Evolutionary conservation across 1,284 basidiomycete genomes (phyloP).

Genomic region (Mycena sp.): DNA sequence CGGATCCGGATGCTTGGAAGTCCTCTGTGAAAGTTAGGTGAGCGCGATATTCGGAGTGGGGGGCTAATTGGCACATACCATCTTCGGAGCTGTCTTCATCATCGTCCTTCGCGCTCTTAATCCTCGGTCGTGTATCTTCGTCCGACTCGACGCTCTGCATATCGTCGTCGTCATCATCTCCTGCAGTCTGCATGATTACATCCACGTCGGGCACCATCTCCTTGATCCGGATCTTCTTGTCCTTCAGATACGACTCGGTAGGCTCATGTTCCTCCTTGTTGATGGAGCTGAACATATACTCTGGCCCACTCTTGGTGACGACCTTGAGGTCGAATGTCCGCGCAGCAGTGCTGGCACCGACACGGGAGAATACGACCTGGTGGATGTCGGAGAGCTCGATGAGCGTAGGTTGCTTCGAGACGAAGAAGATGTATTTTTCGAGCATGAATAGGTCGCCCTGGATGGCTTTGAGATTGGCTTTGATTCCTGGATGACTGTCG

Average conservation of each 20-base stretch:
- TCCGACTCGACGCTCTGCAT: conserved; percentile 85
- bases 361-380: conserved; percentile 93
- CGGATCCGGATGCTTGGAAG: conserved; percentile 87
- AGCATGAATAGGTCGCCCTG: conserved; percentile 98
- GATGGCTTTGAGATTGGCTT: conserved; percentile 97
- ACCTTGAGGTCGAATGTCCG: conserved; percentile 97
- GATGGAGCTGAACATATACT: conserved; percentile 92
- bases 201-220: conserved; percentile 94
- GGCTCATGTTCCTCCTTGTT: conserved; percentile 96
- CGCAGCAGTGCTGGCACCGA: conserved; percentile 90
- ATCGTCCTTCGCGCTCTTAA: conserved; percentile 62
- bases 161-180: conserved; percentile 83
- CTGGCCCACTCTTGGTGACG: conserved; percentile 82
- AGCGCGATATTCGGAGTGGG: conserved; percentile 2
- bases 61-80: conserved; percentile 46
- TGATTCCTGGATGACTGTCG: conserved; percentile 84
- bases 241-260: conserved; percentile 86
- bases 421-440: conserved; percentile 98
- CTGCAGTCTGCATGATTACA: conserved; percentile 71
- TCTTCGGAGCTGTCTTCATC: conserved; percentile 88
- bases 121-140: conserved; percentile 45
- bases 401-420: conserved; percentile 95
- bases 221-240: conserved; percentile 94
- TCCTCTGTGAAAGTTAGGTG: conserved; percentile 68
- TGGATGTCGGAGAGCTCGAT: conserved; percentile 93